These are phyloP conservation scores for Bjerkandera adusta DNA, from an alignment of 1,284 basidiomycete species.

Conservation along the genomic window DNA sequence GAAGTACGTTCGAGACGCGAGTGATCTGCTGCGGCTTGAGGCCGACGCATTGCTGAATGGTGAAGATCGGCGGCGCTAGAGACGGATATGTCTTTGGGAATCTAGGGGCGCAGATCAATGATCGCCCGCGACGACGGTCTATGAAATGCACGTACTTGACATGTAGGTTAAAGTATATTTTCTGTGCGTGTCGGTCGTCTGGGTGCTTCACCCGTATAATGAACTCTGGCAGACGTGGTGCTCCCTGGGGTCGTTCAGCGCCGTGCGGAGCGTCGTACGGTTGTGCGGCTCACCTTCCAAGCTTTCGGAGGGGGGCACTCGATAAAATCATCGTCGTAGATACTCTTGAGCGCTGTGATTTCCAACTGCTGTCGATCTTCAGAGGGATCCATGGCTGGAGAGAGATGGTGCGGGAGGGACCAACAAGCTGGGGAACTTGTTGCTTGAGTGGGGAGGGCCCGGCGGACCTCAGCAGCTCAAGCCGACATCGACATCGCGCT, in stretches of 20 bases:
- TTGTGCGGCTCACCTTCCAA: slow-evolving; percentile 62
- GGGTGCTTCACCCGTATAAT: slow-evolving; percentile 68
- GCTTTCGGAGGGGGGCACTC: slow-evolving; percentile 71
- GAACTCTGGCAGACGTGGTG: slow-evolving; percentile 67
- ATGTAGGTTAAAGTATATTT: slow-evolving; percentile 62
- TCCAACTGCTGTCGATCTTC: slow-evolving; percentile 73
- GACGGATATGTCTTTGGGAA: slow-evolving; percentile 77
- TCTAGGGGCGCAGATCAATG: slow-evolving; percentile 34
- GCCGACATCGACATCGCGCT: slow-evolving; percentile 60
- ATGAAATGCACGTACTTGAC: slow-evolving; percentile 51
- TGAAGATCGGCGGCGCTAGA: slow-evolving; percentile 63
- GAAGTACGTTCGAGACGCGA: slow-evolving; percentile 54
- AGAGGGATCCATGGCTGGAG: slow-evolving; percentile 52
- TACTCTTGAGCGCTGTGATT: slow-evolving; percentile 74
- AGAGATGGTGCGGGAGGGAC: slow-evolving; percentile 25
- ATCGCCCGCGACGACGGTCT: not conserved
- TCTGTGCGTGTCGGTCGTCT: slow-evolving; percentile 47
- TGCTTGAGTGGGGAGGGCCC: slow-evolving; percentile 52
- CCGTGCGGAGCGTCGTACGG: slow-evolving; percentile 1
- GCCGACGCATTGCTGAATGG: slow-evolving; percentile 61
- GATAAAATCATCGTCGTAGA: slow-evolving; percentile 73
- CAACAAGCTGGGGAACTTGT: slow-evolving; percentile 24
- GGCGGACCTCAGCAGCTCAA: slow-evolving; percentile 72
- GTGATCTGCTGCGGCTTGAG: slow-evolving; percentile 50
- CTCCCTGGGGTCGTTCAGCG: slow-evolving; percentile 47